Evolutionary conservation across 2,329 filamentous ascomycete species (phyloP), one percentile per base, ranked within the genome.

Genomic region (Aureobasidium uvarum): DNA sequence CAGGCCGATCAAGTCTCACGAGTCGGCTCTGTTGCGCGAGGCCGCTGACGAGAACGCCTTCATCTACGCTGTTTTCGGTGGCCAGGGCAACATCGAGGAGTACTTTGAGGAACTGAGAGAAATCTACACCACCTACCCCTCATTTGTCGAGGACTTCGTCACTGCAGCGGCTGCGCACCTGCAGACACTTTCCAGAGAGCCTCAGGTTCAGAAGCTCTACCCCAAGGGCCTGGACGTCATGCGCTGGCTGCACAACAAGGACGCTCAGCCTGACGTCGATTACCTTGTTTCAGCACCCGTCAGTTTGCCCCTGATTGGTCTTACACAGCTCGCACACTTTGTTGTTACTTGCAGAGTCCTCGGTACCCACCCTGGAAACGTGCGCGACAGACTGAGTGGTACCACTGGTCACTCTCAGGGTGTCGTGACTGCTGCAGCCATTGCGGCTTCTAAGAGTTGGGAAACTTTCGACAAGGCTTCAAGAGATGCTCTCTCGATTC

Each of bases 61-160:
- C 72, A 86, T 99, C 67, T 99, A 96, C 81, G 93, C 89, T 70
- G 92, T 99, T 68, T 96, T 98, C 71, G 95, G 95, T 67, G 95
- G 95, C 7, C 95, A 99, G 77, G 95, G 95, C 72, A 99, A 99
- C 78, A 98, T 99, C 69, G 94, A 99, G 79, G 96, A 99, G 80
- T 99, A 99, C 80, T 99, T 99, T 74, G 94, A 99, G 71, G 95
- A 99, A 81, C 85, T 99, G 68, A 88, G 95, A 65, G 90, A 96
- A 77, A 86, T 98, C 66, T 94, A 94, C 81, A 87, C 84, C 72
- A 96, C 93, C 67, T 99, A 99, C 79, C 89, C 91, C 14, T 90
- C 90, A 33, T 96, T 99, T 71, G 87, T 97, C 5, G 89, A 91
- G 71, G 92, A 96, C 70, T 87, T 98, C 69, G 85, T 99, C 73